Base-by-base conservation (phyloP, 2,329 filamentous ascomycete species). In the Canariomyces notabilis region DNA sequence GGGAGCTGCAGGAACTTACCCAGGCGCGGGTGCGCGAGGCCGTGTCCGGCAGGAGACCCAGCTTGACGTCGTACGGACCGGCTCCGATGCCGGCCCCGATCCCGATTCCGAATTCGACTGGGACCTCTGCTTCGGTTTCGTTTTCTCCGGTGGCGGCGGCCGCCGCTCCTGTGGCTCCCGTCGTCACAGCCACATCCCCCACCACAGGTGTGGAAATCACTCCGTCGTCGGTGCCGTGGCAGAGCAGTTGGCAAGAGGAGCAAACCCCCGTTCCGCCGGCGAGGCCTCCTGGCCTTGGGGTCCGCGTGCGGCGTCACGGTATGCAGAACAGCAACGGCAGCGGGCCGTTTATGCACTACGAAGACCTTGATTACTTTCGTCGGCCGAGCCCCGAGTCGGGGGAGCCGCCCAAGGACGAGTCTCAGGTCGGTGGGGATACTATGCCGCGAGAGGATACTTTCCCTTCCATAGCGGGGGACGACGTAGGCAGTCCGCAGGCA, bases 301-400 rank as follows among this genome's bases (percentile, higher is more conserved):
- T 2, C 21, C 20, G 14, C 11, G 14, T 14, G 26, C 3, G 39
- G 21, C 15, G 8, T 11, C 8, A 35, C 14, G 33, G 12, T 26
- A 26, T 6, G 6, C 6, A 6, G 9, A 29, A 29, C 26, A 12
- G 26, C 26, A n/a, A 16, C 26, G 12, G 20, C 35, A n/a, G 18
- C 15, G 46, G 41, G 4, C 56, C 56, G 7, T 58, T 56, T 16
- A 58, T 58, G 56, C 55, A 57, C 21, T 58, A 58, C 40, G 51
- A 57, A 43, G 53, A 58, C 37, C 16, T 57, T 12, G 48, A 43
- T 20, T 56, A 52, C 26, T 48, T 57, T 15, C 33, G n/a, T n/a
- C n/a, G 31, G 33, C 41, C 48, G 1, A 46, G 18, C 14, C 12
- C 48, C 22, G 48, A 42, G 3, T 16, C 20, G 2, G 47, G 42